phyloP scores from a whole-genome alignment of 1,139 yeast species.

The Debaryomyces psychrophilus region DNA sequence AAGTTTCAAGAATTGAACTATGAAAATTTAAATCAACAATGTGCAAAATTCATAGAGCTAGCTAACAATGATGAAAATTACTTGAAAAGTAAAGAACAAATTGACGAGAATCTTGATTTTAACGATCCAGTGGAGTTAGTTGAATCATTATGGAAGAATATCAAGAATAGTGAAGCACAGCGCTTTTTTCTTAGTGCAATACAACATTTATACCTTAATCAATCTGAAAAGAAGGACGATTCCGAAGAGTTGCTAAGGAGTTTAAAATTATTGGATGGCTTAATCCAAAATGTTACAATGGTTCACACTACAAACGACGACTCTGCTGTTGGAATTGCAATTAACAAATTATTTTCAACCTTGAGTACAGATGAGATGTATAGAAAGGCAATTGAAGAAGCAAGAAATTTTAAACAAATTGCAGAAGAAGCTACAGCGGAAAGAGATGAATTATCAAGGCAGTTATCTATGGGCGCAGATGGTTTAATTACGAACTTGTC shows the following conservation, averaged over 20 bases:
- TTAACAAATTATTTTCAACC: slow-evolving; percentile 75
- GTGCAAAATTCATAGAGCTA: slow-evolving; percentile 62
- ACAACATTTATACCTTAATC: slow-evolving; percentile 80
- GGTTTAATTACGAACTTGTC: slow-evolving; percentile 77
- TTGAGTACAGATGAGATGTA: slow-evolving; percentile 92
- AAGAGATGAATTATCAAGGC: slow-evolving; percentile 74
- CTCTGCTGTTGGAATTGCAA: slow-evolving; percentile 79
- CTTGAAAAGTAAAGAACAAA: slow-evolving; percentile 59
- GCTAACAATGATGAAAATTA: slow-evolving; percentile 75
- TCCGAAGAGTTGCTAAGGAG: slow-evolving; percentile 61
- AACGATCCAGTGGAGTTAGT: slow-evolving; percentile 78
- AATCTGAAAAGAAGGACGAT: slow-evolving; percentile 57
- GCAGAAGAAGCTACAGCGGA: slow-evolving; percentile 87
- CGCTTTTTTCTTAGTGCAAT: slow-evolving; percentile 74
- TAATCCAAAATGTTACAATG: slow-evolving; percentile 79
- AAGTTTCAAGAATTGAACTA: slow-evolving; percentile 64
- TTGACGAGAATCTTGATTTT: slow-evolving; percentile 64
- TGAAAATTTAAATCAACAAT: slow-evolving; percentile 66
- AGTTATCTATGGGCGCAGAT: slow-evolving; percentile 79
- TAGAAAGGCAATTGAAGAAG: slow-evolving; percentile 73
- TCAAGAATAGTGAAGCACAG: slow-evolving; percentile 73
- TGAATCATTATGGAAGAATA: slow-evolving; percentile 67
- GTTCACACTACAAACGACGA: slow-evolving; percentile 67
- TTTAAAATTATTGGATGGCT: slow-evolving; percentile 78
- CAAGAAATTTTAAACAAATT: slow-evolving; percentile 62